Evolutionary conservation across 352 stramenopile genomes (phyloP), one percentile per base, ranked within the genome.

Genomic region (Phytophthora sojae): DNA sequence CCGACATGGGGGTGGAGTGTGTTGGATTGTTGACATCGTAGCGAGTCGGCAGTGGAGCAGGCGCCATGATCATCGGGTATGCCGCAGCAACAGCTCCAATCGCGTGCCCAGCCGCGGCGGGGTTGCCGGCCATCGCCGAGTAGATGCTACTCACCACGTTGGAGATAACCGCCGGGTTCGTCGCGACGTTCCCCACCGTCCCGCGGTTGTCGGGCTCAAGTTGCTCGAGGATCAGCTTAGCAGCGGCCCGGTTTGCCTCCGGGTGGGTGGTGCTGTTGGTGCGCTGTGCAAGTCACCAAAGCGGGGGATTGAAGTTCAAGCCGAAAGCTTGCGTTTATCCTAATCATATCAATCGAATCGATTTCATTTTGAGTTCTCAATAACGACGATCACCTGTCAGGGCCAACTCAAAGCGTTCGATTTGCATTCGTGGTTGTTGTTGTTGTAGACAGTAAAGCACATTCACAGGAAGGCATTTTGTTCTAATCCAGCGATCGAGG

Each of bases 101-200:
- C 9, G 69, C 65, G n/a, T 65, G 37, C 21, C 44, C 26, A 49
- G 59, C 25, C 23, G 47, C 64, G 23, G 21, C 45, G 2, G 49
- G 61, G 56, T 74, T 21, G 6, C 65, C 44, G 4, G n/a, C 57
- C 35, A 42, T 64, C n/a, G 49, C 55, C 12, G 70, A 56, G 6
- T 51, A 61, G 42, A 74, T 61, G 60, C 61, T 58, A 21, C 60
- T 61, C 2, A 39, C 54, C 21, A 52, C 45, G 42, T 61, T 62
- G 6, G 57, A 61, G 32, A 59, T 30, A 14, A 66, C 35, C 0
- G 12, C 15, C 11, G 64, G 64, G n/a, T 44, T 73, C 17, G 35
- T 29, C 4, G 26, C 39, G 9, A 63, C 17, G 19, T 50, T 44
- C 9, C 45, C 44, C 44, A 8, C 5, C 17, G 44, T 51, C 6